Base-by-base conservation (phyloP, 2,329 filamentous ascomycete species). In the Aureobasidium sp. region DNA sequence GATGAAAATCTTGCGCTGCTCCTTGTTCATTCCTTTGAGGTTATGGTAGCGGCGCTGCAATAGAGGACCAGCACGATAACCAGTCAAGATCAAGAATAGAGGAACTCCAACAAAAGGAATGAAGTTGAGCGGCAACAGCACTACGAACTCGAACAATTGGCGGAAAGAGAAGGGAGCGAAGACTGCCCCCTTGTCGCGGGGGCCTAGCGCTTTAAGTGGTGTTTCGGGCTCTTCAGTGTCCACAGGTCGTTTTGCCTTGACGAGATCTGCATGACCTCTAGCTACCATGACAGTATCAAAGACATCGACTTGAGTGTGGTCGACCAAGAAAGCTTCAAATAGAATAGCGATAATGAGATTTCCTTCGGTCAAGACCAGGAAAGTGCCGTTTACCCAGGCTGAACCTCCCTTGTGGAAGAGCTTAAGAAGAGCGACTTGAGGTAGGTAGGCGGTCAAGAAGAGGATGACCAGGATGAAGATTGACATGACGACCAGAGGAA, bases 31-130 rank as follows among this genome's bases (percentile, higher is more conserved):
- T 0, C 87, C 89, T 44, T 87, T 81, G 53, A 99, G 79, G 69
- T 91, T 84, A 72, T 92, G 97, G 80, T 94, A 97, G 63, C 94
- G 82, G 79, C 92, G 94, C 68, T 97, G 92, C 61, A 94, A 87
- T 32, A 97, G 84, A 36, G 93, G 94, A 0, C 94, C 93, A 5
- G 91, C 85, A 29, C 93, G 82, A 51, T 92, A 90, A 1, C 93
- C 94, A 0, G 92, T 97, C 67, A 96, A 82, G 62, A 96, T 75
- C 64, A 99, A 82, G 73, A 97, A 99, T 65, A 94, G 81, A 0
- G 90, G 90, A 0, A 89, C 88, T 17, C 93, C 93, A 15, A 91
- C 83, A 51, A 88, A 84, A 0, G 93, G 93, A 17, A 97, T 84
- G 26, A 99, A 84, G 72, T 96, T 97, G 63, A 99, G 82, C 1